phyloP scores from a whole-genome alignment of 139 green algal species.

The Bryopsis sp. region DNA sequence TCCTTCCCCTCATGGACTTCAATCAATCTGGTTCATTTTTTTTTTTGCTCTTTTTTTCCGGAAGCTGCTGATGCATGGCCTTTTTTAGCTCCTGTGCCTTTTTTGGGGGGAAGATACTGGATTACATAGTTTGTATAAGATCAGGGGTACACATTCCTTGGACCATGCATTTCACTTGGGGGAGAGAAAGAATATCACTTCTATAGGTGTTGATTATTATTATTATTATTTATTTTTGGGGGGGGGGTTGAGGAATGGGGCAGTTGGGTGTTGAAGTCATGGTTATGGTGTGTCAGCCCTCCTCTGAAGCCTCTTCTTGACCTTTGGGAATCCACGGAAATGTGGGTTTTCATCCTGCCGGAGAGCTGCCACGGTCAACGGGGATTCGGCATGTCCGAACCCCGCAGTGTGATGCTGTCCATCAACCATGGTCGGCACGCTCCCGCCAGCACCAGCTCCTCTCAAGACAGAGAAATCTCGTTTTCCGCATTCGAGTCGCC shows the following conservation, averaged over 20 bases:
- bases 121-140: background rate
- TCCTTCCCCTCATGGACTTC: background rate
- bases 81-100: background rate
- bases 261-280: too few species aligned
- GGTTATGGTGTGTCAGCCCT: constrained; percentile 22
- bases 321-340: constrained; percentile 22
- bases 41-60: background rate
- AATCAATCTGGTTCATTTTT: background rate
- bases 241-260: too few species aligned
- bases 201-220: background rate
- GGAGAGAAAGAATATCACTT: background rate
- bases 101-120: background rate
- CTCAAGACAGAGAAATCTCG: background rate
- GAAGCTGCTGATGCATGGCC: too few species aligned
- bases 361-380: background rate
- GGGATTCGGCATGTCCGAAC: background rate
- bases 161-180: background rate
- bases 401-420: background rate
- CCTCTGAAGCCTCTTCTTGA: constrained; percentile 32
- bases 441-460: background rate
- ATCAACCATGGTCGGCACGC: background rate
- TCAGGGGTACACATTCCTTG: background rate
- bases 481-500: too few species aligned
- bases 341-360: constrained; percentile 19
- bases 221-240: background rate